Conservation (phyloP, 1,284 basidiomycete species). For the Athelia psychrophila region DNA sequence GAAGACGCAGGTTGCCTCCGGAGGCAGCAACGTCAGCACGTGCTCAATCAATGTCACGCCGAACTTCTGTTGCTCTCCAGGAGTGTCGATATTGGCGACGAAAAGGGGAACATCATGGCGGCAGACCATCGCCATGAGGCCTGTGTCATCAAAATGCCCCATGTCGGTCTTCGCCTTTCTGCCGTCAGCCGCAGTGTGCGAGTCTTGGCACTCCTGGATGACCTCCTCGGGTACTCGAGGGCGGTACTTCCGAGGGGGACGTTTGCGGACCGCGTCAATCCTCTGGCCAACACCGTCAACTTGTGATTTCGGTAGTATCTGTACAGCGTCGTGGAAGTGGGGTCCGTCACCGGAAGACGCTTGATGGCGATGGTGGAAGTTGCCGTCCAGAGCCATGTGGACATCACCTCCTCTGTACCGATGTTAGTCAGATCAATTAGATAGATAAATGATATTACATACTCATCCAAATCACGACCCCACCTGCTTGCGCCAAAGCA, state of each 20-base stretch:
- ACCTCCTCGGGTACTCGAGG: conserved; percentile 4
- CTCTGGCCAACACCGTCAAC: conserved; percentile 4
- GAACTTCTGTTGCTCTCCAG: conserved; percentile 16
- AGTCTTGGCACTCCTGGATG: conserved; percentile 13
- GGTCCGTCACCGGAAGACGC: background rate
- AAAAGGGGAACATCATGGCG: conserved; percentile 13
- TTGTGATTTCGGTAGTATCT: background rate
- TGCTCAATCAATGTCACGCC: conserved; percentile 8
- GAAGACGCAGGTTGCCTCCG: conserved; percentile 1
- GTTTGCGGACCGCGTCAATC: background rate
- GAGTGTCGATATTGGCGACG: conserved; percentile 11
- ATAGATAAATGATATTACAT: background rate
- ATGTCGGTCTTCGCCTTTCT: conserved; percentile 8
- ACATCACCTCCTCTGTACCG: background rate
- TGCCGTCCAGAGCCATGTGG: background rate
- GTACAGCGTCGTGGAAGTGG: background rate
- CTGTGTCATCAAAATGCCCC: conserved; percentile 12
- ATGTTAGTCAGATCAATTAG: background rate
- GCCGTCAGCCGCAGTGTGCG: conserved; percentile 16
- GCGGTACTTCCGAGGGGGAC: background rate
- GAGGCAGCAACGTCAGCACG: conserved; percentile 9
- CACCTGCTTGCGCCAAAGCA: background rate
- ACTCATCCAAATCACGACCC: background rate
- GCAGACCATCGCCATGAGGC: conserved; percentile 15
- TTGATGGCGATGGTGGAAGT: background rate